These are phyloP conservation scores for Yueomyces sinensis DNA, from an alignment of 805 yeast genomes.

Conservation along the genomic window DNA sequence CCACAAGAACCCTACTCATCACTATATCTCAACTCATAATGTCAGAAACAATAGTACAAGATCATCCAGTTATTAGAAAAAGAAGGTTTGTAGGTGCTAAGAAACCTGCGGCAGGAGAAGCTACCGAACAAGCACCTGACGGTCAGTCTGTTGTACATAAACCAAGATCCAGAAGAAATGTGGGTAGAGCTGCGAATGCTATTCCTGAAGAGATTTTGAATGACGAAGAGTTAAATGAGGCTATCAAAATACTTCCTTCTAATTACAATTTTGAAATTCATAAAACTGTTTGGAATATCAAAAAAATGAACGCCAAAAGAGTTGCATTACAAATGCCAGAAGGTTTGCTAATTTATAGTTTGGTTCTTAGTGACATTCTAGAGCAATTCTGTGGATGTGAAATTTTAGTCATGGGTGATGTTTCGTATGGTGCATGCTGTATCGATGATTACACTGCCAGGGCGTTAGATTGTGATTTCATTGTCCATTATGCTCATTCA, in stretches of 20 bases:
- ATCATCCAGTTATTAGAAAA: conserved; percentile 22
- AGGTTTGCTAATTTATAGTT: conserved; percentile 77
- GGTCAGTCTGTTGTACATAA: conserved; percentile 14
- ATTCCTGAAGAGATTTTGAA: conserved; percentile 77
- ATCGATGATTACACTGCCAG: conserved; percentile 93
- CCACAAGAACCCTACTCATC: too few relatives aligned
- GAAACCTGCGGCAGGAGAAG: conserved; percentile 11
- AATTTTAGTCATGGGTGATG: conserved; percentile 95
- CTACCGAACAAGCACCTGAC: conserved; percentile 11
- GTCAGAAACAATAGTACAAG: background rate
- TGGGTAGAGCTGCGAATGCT: conserved; percentile 63
- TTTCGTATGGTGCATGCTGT: conserved; percentile 97
- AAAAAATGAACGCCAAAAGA: conserved; percentile 57
- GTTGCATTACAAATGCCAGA: conserved; percentile 98
- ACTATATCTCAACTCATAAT: too few relatives aligned
- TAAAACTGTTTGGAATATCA: conserved; percentile 88
- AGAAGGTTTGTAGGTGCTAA: conserved; percentile 52
- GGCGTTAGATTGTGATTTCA: conserved; percentile 83
- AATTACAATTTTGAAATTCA: conserved; percentile 94
- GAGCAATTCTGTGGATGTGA: conserved; percentile 85
- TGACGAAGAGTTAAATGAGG: conserved; percentile 72
- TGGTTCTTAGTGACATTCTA: conserved; percentile 80
- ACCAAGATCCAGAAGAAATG: conserved; percentile 21
- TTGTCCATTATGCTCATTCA: conserved; percentile 94
- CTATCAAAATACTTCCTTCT: conserved; percentile 68